These are phyloP conservation scores for Geotrichum ghanense DNA, from an alignment of 805 yeast species.

Conservation along the genomic window DNA sequence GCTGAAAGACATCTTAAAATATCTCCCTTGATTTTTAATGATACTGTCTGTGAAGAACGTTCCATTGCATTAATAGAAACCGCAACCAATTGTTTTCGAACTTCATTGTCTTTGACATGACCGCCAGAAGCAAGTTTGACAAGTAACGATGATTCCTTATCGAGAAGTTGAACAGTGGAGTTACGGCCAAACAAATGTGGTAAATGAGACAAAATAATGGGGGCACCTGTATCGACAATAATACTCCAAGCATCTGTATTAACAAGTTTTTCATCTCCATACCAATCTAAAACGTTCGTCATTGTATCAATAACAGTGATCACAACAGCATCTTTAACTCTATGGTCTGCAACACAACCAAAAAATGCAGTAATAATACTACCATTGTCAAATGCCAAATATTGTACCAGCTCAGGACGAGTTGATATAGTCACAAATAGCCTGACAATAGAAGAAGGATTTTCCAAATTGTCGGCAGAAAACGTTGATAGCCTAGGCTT, in stretches of 20 bases:
- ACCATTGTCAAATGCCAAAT: constrained; percentile 44
- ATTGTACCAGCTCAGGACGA: constrained; percentile 33
- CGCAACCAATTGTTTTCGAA: constrained; percentile 40
- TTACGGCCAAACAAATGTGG: constrained; percentile 13
- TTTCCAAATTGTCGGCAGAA: constrained; percentile 69
- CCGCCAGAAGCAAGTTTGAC: constrained; percentile 36
- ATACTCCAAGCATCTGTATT: constrained; percentile 37
- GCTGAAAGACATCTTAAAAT: constrained; percentile 46
- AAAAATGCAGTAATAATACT: constrained; percentile 46
- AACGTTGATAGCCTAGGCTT: constrained; percentile 57
- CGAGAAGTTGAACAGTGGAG: constrained; percentile 10
- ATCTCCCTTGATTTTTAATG: constrained; percentile 36
- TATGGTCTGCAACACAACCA: constrained; percentile 37
- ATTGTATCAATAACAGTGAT: constrained; percentile 44
- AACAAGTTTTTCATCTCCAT: constrained; percentile 29
- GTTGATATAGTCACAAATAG: constrained; percentile 51
- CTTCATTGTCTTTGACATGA: constrained; percentile 42
- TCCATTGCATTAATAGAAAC: constrained; percentile 52
- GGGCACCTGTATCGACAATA: constrained; percentile 40
- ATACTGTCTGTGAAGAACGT: constrained; percentile 43
- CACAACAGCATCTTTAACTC: constrained; percentile 60
- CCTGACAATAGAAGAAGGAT: constrained; percentile 66
- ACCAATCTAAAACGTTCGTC: constrained; percentile 11
- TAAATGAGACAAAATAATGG: constrained; percentile 16
- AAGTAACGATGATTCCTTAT: constrained; percentile 15